Evolutionary conservation across 371 early-diverging fungal genomes (phyloP).

Genomic region (Rhizomucor miehei): DNA sequence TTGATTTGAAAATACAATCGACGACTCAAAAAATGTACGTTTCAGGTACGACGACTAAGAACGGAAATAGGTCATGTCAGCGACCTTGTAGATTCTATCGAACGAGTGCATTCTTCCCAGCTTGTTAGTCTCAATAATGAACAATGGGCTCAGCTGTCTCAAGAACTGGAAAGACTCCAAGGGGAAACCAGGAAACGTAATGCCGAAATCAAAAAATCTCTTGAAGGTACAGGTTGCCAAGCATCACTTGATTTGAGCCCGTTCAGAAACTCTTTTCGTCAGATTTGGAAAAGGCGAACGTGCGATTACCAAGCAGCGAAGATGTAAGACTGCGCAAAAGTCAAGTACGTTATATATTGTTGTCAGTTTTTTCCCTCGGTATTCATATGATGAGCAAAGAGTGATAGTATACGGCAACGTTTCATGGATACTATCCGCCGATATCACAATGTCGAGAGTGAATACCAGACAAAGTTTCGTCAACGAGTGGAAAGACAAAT

Average conservation of each 20-base stretch:
- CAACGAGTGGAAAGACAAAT: slow-evolving; percentile 83
- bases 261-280: too few relatives aligned
- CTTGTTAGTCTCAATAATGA: slow-evolving; percentile 34
- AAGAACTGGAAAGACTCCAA: slow-evolving; percentile 30
- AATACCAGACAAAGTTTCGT: slow-evolving; percentile 78
- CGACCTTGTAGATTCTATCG: slow-evolving; percentile 32
- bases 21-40: neutral
- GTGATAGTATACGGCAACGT: slow-evolving; percentile 67
- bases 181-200: slow-evolving; percentile 28
- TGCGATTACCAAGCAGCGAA: slow-evolving; percentile 16
- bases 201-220: slow-evolving; percentile 20
- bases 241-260: too few relatives aligned
- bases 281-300: slow-evolving; percentile 27
- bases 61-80: slow-evolving; percentile 25
- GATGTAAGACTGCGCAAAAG: slow-evolving; percentile 30
- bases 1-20: neutral
- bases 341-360: slow-evolving; percentile 20
- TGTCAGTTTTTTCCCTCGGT: too few relatives aligned
- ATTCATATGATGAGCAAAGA: slow-evolving; percentile 27
- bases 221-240: slow-evolving; percentile 21
- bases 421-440: slow-evolving; percentile 80
- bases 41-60: slow-evolving; percentile 32
- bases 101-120: slow-evolving; percentile 27
- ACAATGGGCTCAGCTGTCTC: slow-evolving; percentile 26
- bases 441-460: slow-evolving; percentile 76